phyloP scores from a whole-genome alignment of 306 rosid genomes.

The Potentilla sterilis region DNA sequence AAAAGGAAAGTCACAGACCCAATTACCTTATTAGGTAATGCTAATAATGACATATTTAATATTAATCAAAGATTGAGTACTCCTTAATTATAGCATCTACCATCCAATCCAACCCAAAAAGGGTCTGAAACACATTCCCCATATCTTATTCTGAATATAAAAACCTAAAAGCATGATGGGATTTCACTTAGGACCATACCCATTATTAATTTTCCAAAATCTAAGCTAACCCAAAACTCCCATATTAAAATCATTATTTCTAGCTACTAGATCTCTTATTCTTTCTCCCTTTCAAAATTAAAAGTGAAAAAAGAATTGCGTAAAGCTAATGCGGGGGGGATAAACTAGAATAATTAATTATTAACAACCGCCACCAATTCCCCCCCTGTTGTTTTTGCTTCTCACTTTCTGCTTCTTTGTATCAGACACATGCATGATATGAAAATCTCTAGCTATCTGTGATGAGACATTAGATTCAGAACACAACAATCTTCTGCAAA shows the following conservation, averaged over 20 bases:
- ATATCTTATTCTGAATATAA: conserved; percentile 9
- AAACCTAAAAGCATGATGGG: conserved; percentile 24
- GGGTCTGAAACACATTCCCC: conserved; percentile 26
- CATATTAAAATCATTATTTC: neutral
- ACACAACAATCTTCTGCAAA: conserved; percentile 22
- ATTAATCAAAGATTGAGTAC: conserved; percentile 16
- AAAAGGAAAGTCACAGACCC: conserved; percentile 42
- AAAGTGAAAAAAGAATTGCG: conserved; percentile 12
- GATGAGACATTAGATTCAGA: conserved; percentile 45
- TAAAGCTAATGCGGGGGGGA: conserved; percentile 25
- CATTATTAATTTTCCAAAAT: conserved; percentile 13
- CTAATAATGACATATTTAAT: conserved; percentile 11
- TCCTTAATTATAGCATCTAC: conserved; percentile 2
- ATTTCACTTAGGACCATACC: conserved; percentile 21
- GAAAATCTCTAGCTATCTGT: conserved; percentile 18
- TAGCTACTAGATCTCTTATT: conserved; percentile 16
- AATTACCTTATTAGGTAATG: neutral
- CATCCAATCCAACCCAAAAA: conserved; percentile 14
- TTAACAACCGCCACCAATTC: conserved; percentile 35
- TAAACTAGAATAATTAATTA: conserved; percentile 40
- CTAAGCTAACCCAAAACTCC: neutral
- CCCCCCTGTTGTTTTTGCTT: neutral
- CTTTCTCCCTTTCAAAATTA: conserved; percentile 2
- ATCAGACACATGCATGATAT: conserved; percentile 48
- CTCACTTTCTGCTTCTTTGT: conserved; percentile 84